These are phyloP conservation scores for Xerocomus cyaneibrunnescens DNA, from an alignment of 1,284 basidiomycete genomes.

Conservation along the genomic window DNA sequence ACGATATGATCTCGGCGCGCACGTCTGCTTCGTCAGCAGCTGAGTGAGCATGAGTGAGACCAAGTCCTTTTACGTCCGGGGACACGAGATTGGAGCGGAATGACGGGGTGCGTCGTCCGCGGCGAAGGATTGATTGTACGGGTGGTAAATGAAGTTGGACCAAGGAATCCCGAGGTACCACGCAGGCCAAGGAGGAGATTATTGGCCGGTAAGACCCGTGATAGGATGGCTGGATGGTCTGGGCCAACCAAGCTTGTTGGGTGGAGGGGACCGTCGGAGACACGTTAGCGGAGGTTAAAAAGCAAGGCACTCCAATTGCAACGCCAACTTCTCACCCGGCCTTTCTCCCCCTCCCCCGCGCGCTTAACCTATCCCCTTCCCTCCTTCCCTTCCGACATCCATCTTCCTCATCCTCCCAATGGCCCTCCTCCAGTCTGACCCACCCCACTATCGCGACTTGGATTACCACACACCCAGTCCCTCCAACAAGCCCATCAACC, in stretches of 20 bases:
- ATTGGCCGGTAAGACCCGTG: not conserved
- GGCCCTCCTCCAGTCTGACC: constrained; percentile 32
- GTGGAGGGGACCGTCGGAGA: not conserved
- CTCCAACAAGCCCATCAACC: constrained; percentile 28
- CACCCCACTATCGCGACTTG: constrained; percentile 19
- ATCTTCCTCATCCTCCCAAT: constrained; percentile 6
- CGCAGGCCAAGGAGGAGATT: too few relatives aligned
- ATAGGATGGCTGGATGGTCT: not conserved
- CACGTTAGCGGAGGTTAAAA: constrained; percentile 35
- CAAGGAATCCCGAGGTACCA: too few relatives aligned
- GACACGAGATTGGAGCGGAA: too few relatives aligned
- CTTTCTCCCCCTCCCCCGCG: constrained; percentile 20
- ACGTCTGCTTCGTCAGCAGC: constrained; percentile 2
- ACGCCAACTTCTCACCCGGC: constrained; percentile 30
- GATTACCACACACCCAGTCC: constrained; percentile 30
- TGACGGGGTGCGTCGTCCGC: too few relatives aligned
- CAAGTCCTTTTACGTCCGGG: too few relatives aligned
- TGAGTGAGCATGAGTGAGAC: too few relatives aligned
- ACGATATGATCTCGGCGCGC: not conserved
- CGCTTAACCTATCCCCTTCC: constrained; percentile 16
- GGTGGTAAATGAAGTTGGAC: too few relatives aligned
- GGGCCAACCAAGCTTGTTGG: too few relatives aligned
- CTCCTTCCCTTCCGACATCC: constrained; percentile 8
- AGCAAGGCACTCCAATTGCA: constrained; percentile 21
- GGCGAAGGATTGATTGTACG: too few relatives aligned